phyloP scores from a whole-genome alignment of 768 basidiomycete species.

The Russula ochroleuca region DNA sequence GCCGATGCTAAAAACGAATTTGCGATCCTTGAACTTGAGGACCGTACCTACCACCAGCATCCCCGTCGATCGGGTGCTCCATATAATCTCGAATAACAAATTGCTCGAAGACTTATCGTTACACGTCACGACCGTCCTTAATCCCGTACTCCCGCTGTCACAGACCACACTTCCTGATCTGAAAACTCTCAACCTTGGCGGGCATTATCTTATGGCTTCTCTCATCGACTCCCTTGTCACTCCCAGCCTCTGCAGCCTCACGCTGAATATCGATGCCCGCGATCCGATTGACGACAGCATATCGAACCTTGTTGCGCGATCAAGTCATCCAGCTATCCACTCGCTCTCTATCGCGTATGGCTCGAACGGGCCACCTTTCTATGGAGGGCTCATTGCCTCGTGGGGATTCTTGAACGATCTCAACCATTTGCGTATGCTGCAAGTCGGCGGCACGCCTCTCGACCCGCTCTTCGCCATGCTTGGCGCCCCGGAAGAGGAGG shows the following conservation, averaged over 20 bases:
- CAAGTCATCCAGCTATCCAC: constrained; percentile 51
- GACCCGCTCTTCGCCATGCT: constrained; percentile 60
- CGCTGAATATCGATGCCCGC: constrained; percentile 68
- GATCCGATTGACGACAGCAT: constrained; percentile 73
- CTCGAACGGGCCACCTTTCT: constrained; percentile 40
- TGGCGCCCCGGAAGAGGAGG: constrained; percentile 57
- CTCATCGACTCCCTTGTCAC: constrained; percentile 59
- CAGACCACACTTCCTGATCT: constrained; percentile 52
- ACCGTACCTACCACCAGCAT: constrained; percentile 60
- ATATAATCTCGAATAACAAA: constrained; percentile 57
- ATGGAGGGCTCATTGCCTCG: constrained; percentile 55
- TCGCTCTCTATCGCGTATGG: constrained; percentile 63
- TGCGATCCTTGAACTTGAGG: constrained; percentile 58
- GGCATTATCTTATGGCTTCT: constrained; percentile 58
- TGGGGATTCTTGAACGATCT: constrained; percentile 67
- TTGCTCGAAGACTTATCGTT: constrained; percentile 53
- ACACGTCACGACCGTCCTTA: constrained; percentile 57
- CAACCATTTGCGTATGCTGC: constrained; percentile 52
- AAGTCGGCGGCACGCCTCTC: constrained; percentile 60
- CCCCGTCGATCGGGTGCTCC: constrained; percentile 64
- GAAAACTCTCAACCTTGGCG: constrained; percentile 55
- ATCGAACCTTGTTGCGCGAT: constrained; percentile 54
- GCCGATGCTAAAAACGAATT: constrained; percentile 58
- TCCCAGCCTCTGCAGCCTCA: constrained; percentile 55
- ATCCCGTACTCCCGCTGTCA: constrained; percentile 58